A percentile compares a stretch with the other conserved stretches of the same genome.
phyloP scores from a whole-genome alignment of 2,329 filamentous ascomycete species.

The Diaporthe citriasiana region DNA sequence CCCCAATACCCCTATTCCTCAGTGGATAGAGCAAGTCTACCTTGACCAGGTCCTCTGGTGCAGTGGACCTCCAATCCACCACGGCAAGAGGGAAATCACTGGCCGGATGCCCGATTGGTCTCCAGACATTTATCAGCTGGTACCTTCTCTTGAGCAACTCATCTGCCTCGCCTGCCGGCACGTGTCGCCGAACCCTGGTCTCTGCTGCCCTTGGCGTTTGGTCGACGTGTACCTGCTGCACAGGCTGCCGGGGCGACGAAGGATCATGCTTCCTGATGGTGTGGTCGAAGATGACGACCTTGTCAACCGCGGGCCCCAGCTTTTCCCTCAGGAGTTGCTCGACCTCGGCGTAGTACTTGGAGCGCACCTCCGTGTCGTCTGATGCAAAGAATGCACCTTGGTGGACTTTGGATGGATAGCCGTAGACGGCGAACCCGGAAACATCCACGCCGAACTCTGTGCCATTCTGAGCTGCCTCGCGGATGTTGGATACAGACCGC shows the following conservation, averaged over 20 bases:
- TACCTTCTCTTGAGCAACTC: slow-evolving; percentile 70
- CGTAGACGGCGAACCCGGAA: slow-evolving; percentile 70
- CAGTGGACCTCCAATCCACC: slow-evolving; percentile 73
- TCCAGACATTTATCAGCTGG: slow-evolving; percentile 80
- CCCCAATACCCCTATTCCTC: slow-evolving; percentile 49
- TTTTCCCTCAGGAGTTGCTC: slow-evolving; percentile 68
- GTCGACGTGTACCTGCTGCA: slow-evolving; percentile 80
- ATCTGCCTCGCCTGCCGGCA: slow-evolving; percentile 68
- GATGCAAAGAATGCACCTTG: slow-evolving; percentile 60
- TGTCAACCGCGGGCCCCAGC: slow-evolving; percentile 66
- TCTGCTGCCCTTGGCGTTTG: slow-evolving; percentile 76
- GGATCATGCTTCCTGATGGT: slow-evolving; percentile 73
- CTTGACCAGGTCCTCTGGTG: slow-evolving; percentile 69
- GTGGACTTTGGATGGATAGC: slow-evolving; percentile 63
- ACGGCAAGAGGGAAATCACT: slow-evolving; percentile 75
- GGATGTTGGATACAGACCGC: slow-evolving; percentile 67
- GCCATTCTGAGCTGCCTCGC: slow-evolving; percentile 56
- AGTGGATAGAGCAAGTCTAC: slow-evolving; percentile 75
- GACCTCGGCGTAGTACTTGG: slow-evolving; percentile 73
- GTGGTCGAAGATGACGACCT: slow-evolving; percentile 80
- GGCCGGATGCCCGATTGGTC: slow-evolving; percentile 74
- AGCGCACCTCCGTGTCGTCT: slow-evolving; percentile 68
- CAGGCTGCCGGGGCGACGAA: slow-evolving; percentile 72
- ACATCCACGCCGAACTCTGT: slow-evolving; percentile 68
- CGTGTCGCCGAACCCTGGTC: slow-evolving; percentile 72